Percentiles rank a stretch among this genome's conserved stretches.
Evolutionary conservation across 192 early-diverging fungal genomes (phyloP).

Genomic region (Lobosporangium transversale): DNA sequence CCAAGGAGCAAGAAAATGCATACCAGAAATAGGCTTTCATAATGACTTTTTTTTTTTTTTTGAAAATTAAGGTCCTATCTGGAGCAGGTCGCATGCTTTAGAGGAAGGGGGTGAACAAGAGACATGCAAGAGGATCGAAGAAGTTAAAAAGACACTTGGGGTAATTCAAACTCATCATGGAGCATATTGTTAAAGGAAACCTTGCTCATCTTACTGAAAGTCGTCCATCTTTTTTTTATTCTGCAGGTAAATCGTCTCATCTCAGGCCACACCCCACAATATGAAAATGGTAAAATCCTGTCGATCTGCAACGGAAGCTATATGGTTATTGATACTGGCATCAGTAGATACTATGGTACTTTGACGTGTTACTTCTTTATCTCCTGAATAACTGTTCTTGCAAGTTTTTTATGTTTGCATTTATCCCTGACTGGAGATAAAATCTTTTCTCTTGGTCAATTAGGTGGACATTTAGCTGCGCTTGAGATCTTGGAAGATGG

Average conservation of each 20-base stretch:
- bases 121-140: slow-evolving; percentile 28
- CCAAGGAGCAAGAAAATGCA: too few relatives aligned
- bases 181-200: background rate
- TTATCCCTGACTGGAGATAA: too few relatives aligned
- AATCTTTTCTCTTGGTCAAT: background rate
- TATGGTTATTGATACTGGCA: slow-evolving; percentile 79
- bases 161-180: slow-evolving; percentile 12
- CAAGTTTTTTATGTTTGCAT: too few relatives aligned
- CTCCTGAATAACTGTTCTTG: background rate
- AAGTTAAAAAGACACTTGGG: slow-evolving; percentile 36
- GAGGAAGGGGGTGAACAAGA: slow-evolving; percentile 30
- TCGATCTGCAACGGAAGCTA: slow-evolving; percentile 70
- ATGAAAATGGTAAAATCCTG: slow-evolving; percentile 60
- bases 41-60: background rate
- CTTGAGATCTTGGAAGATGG: slow-evolving; percentile 74
- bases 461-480: slow-evolving; percentile 65
- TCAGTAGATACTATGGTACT: slow-evolving; percentile 69
- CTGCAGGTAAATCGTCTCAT: slow-evolving; percentile 74
- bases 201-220: background rate
- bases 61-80: slow-evolving; percentile 26
- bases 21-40: too few relatives aligned
- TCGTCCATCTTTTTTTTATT: background rate
- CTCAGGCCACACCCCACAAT: slow-evolving; percentile 75
- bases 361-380: background rate
- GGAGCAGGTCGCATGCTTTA: slow-evolving; percentile 32